Conservation (phyloP, 148 eudicot genomes). For the Rhododendron griersonianum region DNA sequence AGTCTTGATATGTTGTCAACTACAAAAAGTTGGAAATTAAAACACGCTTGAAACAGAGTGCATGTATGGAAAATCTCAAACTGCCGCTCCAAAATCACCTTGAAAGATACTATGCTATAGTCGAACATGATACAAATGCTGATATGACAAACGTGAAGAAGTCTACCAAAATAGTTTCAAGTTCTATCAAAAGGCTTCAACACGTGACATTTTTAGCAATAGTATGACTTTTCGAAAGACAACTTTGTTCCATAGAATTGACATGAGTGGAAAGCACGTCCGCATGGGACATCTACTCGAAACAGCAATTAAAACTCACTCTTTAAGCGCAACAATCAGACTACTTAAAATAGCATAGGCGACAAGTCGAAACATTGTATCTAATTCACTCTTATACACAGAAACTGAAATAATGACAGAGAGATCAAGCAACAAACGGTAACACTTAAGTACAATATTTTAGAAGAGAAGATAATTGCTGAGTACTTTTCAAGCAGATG, state of each 20-base stretch:
- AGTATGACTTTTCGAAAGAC: not conserved
- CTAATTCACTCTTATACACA: not conserved
- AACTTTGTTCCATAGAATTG: not conserved
- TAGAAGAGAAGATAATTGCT: not conserved
- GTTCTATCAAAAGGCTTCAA: not conserved
- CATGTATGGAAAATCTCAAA: not conserved
- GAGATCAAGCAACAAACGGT: not conserved
- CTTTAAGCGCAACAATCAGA: not conserved
- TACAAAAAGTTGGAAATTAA: not conserved
- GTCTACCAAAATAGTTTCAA: not conserved
- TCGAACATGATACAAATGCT: not conserved
- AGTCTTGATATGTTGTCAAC: not conserved
- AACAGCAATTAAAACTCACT: not conserved
- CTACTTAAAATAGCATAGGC: not conserved
- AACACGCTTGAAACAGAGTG: not conserved
- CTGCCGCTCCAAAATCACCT: not conserved
- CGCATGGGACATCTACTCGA: not conserved
- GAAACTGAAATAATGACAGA: not conserved
- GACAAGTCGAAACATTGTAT: not conserved
- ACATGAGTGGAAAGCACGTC: not conserved
- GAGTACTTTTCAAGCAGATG: not conserved
- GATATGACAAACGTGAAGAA: not conserved
- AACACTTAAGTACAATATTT: not conserved
- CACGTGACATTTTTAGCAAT: not conserved
- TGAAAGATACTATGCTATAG: not conserved